Percentiles rank a stretch among this genome's conserved stretches.
phyloP scores from a whole-genome alignment of 2,329 filamentous ascomycete species.

The Diaporthe citri region DNA sequence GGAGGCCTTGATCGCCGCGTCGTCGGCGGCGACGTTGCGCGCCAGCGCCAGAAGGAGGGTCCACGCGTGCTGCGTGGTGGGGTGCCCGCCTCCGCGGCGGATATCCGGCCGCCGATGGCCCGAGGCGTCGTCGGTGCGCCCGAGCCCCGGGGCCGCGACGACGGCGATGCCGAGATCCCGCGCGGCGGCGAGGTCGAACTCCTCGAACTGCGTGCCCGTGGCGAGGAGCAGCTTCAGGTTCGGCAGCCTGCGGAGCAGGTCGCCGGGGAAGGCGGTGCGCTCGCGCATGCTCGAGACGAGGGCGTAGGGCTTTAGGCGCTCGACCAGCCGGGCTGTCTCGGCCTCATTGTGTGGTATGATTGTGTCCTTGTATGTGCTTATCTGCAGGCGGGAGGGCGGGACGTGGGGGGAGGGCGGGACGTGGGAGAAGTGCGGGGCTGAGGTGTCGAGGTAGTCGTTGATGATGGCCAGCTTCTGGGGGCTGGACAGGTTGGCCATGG shows the following conservation, averaged over 20 bases:
- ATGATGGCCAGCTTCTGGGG: conserved; percentile 60
- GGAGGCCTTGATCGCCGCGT: conserved; percentile 63
- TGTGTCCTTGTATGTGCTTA: conserved; percentile 66
- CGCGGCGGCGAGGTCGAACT: conserved; percentile 68
- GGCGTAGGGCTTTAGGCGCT: conserved; percentile 68
- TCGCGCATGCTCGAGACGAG: conserved; percentile 74
- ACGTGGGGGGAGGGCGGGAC: conserved; percentile 63
- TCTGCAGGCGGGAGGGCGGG: conserved; percentile 52
- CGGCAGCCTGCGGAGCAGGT: conserved; percentile 67
- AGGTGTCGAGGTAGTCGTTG: conserved; percentile 69
- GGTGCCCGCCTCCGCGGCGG: conserved; percentile 53
- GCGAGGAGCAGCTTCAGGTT: conserved; percentile 74
- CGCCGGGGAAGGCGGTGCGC: conserved; percentile 70
- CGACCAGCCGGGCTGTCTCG: conserved; percentile 53
- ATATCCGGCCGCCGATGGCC: conserved; percentile 43
- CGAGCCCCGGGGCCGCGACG: conserved; percentile 60
- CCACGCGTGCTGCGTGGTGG: conserved; percentile 69
- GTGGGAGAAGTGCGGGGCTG: conserved; percentile 60
- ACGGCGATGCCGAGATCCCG: conserved; percentile 63
- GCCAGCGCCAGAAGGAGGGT: conserved; percentile 69
- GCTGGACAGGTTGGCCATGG: neutral
- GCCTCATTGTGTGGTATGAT: conserved; percentile 57
- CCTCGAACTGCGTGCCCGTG: conserved; percentile 70
- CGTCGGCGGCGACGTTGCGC: conserved; percentile 70
- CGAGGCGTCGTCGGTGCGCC: conserved; percentile 44